Base-by-base conservation (phyloP, 2,329 filamentous ascomycete genomes). In the Fusarium longipes region DNA sequence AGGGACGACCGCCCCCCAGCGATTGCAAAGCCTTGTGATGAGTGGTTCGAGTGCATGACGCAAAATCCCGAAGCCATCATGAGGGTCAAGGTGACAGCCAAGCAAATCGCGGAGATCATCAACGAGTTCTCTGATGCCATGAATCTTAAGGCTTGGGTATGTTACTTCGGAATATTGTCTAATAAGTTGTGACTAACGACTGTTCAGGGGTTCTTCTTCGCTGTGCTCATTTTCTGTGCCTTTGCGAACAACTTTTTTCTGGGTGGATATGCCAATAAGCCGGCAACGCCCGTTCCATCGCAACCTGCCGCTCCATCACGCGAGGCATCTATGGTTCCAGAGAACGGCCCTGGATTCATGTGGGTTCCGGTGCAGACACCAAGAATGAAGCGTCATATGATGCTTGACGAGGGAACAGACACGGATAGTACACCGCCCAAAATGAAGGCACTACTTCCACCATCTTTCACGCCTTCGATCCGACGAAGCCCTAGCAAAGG, bases 71-170 rank as follows among this genome's bases (percentile, higher is more conserved):
- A 89, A 42, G 88, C 88, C 56, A 88, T 97, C 56, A 93, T 92
- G 69, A 85, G 90, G 35, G 91, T 95, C 39, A 91, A 90, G 73
- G 88, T 97, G 36, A 93, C 91, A 18, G 94, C 93, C 7, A 91
- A 92, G 74, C 96, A 94, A 25, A 91, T 97, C 75, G 95, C 95
- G 1, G 89, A 93, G 74, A 97, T 99, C 38, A 90, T 98, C 78
- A 97, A 98, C 76, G 91, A 91, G 73, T 97, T 98, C 77, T 90
- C 97, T 6, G 93, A 97, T 72, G 89, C 92, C 8, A 94, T 98
- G 78, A 93, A 91, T 67, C 91, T 93, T 78, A 97, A 97, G 78
- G 84, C 85, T 11, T 85, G 85, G 80, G 86, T 87, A 78, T 68
- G 83, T 77, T 24, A 18, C 14, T 30, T 18, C 32, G 14, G 9